Conservation (phyloP, 768 basidiomycete genomes). For the Lentinula raphanica region DNA sequence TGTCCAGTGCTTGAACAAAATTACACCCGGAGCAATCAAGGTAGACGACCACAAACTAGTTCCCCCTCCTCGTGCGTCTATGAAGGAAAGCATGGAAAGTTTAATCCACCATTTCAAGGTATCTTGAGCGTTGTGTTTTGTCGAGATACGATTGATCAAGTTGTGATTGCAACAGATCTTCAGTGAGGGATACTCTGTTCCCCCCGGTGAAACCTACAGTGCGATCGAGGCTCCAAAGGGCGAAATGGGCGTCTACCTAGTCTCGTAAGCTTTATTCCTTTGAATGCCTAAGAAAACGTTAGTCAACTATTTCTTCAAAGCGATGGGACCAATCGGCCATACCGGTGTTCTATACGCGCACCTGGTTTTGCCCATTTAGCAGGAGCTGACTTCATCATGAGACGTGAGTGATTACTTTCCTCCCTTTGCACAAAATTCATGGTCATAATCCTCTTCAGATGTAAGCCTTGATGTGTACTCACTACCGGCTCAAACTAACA, state of each 20-base stretch:
- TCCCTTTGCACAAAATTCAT: no score
- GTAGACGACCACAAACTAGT: constrained; percentile 97
- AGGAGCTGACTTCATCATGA: constrained; percentile 97
- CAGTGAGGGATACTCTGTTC: constrained; percentile 95
- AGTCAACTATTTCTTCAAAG: constrained; percentile 27
- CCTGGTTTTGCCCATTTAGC: constrained; percentile 95
- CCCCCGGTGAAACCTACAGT: constrained; percentile 91
- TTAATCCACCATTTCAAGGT: constrained; percentile 99
- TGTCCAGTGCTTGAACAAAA: constrained; percentile 91
- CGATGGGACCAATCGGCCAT: constrained; percentile 93
- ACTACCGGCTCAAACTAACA: constrained; percentile 11
- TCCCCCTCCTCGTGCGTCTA: constrained; percentile 91
- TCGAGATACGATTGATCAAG: neutral
- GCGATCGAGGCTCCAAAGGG: constrained; percentile 99
- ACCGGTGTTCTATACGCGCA: constrained; percentile 95
- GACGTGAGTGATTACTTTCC: constrained; percentile 72
- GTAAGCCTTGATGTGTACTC: constrained; percentile 19
- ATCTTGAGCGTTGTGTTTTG: neutral
- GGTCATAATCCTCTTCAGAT: constrained; percentile 26
- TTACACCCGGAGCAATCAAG: constrained; percentile 87
- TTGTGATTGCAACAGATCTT: constrained; percentile 54
- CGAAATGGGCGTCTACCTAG: constrained; percentile 98
- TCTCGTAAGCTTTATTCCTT: constrained; percentile 61
- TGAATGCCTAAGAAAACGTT: neutral
- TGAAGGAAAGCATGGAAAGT: constrained; percentile 99